phyloP scores from a whole-genome alignment of 768 basidiomycete genomes.

The Pilatotrama ljubarskyi region DNA sequence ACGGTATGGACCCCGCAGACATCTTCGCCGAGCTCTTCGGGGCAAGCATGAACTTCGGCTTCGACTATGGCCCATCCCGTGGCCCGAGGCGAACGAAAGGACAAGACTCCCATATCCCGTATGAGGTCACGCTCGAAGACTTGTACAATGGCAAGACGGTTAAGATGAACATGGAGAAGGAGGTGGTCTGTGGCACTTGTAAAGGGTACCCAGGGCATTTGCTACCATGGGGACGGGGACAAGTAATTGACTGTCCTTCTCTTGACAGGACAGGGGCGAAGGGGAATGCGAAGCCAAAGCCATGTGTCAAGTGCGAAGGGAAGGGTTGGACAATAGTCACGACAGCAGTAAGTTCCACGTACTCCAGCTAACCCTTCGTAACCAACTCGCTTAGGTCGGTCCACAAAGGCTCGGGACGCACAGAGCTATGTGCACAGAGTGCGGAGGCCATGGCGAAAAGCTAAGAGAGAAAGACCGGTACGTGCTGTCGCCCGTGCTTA shows the following conservation, averaged over 20 bases:
- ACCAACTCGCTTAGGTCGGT: conserved; percentile 37
- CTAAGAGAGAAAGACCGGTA: conserved; percentile 85
- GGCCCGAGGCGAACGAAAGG: conserved; percentile 55
- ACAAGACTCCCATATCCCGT: conserved; percentile 72
- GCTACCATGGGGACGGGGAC: background rate
- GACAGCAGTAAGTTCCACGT: conserved; percentile 43
- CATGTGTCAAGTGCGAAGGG: conserved; percentile 80
- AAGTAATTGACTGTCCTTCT: background rate
- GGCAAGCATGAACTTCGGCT: conserved; percentile 62
- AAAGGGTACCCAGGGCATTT: conserved; percentile 66
- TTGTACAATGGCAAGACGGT: conserved; percentile 89
- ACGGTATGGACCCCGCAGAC: conserved; percentile 61
- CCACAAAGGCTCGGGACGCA: conserved; percentile 50
- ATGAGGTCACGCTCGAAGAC: conserved; percentile 89
- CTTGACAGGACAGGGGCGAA: conserved; percentile 71
- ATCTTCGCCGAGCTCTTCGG: conserved; percentile 77
- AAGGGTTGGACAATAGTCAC: conserved; percentile 72
- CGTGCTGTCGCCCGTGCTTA: conserved; percentile 24
- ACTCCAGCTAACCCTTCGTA: background rate
- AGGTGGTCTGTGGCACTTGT: conserved; percentile 75
- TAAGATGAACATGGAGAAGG: conserved; percentile 87
- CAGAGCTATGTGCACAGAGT: conserved; percentile 64
- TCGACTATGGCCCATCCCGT: conserved; percentile 49
- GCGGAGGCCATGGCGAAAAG: conserved; percentile 66
- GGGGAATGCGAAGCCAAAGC: conserved; percentile 80